These are phyloP conservation scores for Coemansia sp. DNA, from an alignment of 371 early-diverging fungal species.

Conservation along the genomic window DNA sequence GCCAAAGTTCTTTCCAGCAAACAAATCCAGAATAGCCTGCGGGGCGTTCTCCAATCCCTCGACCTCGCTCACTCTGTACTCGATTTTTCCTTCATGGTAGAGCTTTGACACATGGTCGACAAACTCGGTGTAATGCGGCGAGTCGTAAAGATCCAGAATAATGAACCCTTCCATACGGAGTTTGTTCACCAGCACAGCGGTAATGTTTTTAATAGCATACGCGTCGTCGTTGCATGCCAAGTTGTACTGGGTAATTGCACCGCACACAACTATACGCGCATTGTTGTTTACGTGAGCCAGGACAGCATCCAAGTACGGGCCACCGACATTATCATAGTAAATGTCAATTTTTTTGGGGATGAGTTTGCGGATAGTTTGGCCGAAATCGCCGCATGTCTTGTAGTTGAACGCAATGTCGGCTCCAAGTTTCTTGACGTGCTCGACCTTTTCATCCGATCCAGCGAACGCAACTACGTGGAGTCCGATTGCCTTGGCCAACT, in stretches of 20 bases:
- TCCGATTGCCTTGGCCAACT: slow-evolving; percentile 67
- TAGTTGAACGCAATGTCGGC: slow-evolving; percentile 83
- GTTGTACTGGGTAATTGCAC: slow-evolving; percentile 73
- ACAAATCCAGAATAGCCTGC: slow-evolving; percentile 68
- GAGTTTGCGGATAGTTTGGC: slow-evolving; percentile 9
- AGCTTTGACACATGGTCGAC: slow-evolving; percentile 60
- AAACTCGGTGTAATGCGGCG: slow-evolving; percentile 56
- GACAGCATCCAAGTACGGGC: slow-evolving; percentile 66
- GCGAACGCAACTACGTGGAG: slow-evolving; percentile 73
- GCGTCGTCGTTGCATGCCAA: slow-evolving; percentile 35
- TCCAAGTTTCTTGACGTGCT: slow-evolving; percentile 61
- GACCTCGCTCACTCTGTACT: slow-evolving; percentile 63
- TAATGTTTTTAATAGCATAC: slow-evolving; percentile 57
- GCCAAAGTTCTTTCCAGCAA: slow-evolving; percentile 78
- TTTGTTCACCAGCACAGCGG: slow-evolving; percentile 53
- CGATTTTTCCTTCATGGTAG: slow-evolving; percentile 69
- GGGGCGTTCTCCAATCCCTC: slow-evolving; percentile 81
- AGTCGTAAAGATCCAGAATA: slow-evolving; percentile 56
- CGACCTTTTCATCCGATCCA: slow-evolving; percentile 75
- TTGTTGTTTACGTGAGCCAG: slow-evolving; percentile 46
- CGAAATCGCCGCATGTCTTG: slow-evolving; percentile 64
- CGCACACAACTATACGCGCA: slow-evolving; percentile 65
- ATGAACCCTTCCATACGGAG: slow-evolving; percentile 60
- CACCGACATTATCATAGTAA: slow-evolving; percentile 75
- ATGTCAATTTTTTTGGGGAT: slow-evolving; percentile 65